Evolutionary conservation across 2,329 filamentous ascomycete genomes (phyloP), one percentile per base, ranked within the genome.

Genomic region (Aspergillus sp.): DNA sequence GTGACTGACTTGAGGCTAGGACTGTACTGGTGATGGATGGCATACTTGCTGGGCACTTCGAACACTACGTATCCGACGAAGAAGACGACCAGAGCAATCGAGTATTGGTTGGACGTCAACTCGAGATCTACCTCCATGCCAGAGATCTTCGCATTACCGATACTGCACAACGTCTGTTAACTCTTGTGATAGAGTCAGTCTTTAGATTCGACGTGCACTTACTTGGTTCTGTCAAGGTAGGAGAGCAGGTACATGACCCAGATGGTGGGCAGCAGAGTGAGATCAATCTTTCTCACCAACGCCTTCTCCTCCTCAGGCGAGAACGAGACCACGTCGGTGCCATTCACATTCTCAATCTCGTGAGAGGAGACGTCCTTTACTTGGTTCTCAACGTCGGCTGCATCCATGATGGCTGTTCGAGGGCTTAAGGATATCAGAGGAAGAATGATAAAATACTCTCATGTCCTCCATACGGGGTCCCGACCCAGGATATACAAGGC

Each of bases 51-150:
- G 9, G 79, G 79, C 1, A 80, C 72, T 59, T 82, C 79, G 56
- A 78, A 81, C 13, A 79, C 59, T 36, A 83, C 74, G 59, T 83
- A 81, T 32, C 67, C 71, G 50, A 79, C 71, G 60, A 82, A 82
- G 68, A 82, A 83, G 5, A 83, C 76, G 1, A 81, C 74, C 16
- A 83, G 62, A 2, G 75, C 67, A 54, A 79, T 73, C 1, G 73
- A 76, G 61, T 82, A 83, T 58, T 82, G 65, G 52, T 72, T 70
- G 3, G 77, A 65, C 2, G 51, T 57, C 20, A 63, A 26, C 10
- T 54, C 41, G 1, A 65, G 47, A 35, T 63, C 62, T 4, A 22
- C 38, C 30, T 59, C 49, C 60, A 64, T 62, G 1, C 62, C 62
- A 8, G 58, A 61, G 9, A 62, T 60, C 40, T 64, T 64, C 41